Evolutionary conservation across 2,329 filamentous ascomycete genomes (phyloP).

Genomic region (Tolypocladium ophioglossoides): DNA sequence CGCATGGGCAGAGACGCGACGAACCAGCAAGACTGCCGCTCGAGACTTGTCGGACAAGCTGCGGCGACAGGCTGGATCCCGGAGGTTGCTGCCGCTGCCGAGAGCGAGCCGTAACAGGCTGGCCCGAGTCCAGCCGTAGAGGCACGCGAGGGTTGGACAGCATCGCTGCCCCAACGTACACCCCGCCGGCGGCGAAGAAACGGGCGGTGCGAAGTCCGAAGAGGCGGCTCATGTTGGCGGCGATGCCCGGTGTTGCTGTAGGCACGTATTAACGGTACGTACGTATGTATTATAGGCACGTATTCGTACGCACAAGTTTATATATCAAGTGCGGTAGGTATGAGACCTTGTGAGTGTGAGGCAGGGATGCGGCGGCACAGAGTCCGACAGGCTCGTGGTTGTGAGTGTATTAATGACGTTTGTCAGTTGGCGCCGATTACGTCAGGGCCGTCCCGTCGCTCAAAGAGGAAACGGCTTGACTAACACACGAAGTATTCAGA

Average conservation of each 20-base stretch:
- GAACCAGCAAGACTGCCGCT: conserved; percentile 42
- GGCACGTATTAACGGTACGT: no score
- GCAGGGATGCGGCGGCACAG: neutral
- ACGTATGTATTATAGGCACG: neutral
- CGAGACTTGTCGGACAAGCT: conserved; percentile 38
- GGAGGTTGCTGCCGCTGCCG: conserved; percentile 5
- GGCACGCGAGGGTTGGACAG: conserved; percentile 12
- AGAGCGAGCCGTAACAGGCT: conserved; percentile 2
- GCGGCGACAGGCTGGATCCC: conserved; percentile 10
- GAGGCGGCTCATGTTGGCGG: neutral
- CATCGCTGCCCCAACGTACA: conserved; percentile 11
- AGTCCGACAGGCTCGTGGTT: neutral
- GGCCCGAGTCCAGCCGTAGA: conserved; percentile 9
- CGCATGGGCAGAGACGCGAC: conserved; percentile 5
- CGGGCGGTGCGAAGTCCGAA: conserved; percentile 5
- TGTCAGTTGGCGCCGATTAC: neutral
- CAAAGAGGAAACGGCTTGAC: neutral
- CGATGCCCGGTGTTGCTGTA: neutral
- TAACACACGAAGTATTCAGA: neutral
- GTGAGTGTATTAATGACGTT: neutral
- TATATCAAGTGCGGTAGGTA: neutral
- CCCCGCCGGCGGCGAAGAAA: conserved; percentile 5
- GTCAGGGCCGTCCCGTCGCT: neutral
- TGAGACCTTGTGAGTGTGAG: neutral
- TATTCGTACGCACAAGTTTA: neutral